These are phyloP conservation scores for Xerocomus potaroensis DNA, from an alignment of 768 basidiomycete genomes.

Conservation along the genomic window DNA sequence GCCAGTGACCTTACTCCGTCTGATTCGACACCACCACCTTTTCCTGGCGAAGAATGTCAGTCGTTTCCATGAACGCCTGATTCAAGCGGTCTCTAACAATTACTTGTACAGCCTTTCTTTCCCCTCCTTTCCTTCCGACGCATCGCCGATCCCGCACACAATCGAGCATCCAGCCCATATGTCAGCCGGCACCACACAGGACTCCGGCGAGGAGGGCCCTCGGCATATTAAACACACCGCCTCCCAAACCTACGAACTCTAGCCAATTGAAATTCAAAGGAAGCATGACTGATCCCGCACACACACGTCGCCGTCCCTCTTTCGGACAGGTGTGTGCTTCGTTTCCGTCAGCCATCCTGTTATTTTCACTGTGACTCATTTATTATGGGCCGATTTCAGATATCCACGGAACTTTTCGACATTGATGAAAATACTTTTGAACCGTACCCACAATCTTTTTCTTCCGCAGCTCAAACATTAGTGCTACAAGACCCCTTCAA, in stretches of 20 bases:
- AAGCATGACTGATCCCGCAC: constrained; percentile 68
- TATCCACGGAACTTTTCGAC: constrained; percentile 59
- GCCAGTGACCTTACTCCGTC: constrained; percentile 48
- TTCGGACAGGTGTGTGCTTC: constrained; percentile 37
- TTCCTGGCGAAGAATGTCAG: constrained; percentile 50
- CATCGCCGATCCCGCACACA: constrained; percentile 57
- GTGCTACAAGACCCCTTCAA: constrained; percentile 43
- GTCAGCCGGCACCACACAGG: constrained; percentile 26
- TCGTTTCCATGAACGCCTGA: constrained; percentile 13
- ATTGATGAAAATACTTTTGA: constrained; percentile 71
- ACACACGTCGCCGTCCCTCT: constrained; percentile 37
- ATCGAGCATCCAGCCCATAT: constrained; percentile 43
- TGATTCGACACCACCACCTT: constrained; percentile 45
- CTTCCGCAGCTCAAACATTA: constrained; percentile 31
- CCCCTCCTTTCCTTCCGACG: constrained; percentile 54
- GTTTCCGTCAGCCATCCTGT: constrained; percentile 2
- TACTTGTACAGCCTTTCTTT: constrained; percentile 44
- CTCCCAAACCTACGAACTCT: constrained; percentile 55
- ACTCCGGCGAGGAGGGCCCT: constrained; percentile 35
- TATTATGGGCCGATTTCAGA: constrained; percentile 27
- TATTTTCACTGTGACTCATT: constrained; percentile 16
- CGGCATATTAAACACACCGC: constrained; percentile 50
- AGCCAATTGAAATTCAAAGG: constrained; percentile 63
- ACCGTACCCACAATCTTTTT: constrained; percentile 39
- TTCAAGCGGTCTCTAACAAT: constrained; percentile 19